These are phyloP conservation scores for Penicillium odoratum DNA, from an alignment of 495 filamentous ascomycete genomes.

Conservation along the genomic window DNA sequence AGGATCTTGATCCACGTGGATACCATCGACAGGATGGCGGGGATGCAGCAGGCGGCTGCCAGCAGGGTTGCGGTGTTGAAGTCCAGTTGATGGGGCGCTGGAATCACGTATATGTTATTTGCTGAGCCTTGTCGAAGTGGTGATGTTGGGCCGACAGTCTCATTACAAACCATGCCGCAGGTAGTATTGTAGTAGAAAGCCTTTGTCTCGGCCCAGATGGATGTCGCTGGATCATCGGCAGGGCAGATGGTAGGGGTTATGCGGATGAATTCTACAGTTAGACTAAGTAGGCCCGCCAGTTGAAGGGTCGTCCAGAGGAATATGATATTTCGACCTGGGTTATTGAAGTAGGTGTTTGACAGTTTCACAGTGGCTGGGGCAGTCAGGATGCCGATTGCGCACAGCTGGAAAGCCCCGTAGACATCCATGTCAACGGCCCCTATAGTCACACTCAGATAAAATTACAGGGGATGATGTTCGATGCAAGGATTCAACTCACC, in stretches of 20 bases:
- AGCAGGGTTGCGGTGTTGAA: conserved; percentile 57
- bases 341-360: conserved; percentile 59
- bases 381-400: conserved; percentile 59
- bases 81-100: conserved; percentile 46
- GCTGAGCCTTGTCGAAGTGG: conserved; percentile 49
- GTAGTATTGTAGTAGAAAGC: conserved; percentile 31
- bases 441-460: conserved; percentile 13
- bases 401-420: conserved; percentile 63
- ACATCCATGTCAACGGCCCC: conserved; percentile 65
- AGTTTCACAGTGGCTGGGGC: conserved; percentile 57
- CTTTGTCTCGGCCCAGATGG: conserved; percentile 23
- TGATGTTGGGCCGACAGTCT: conserved; percentile 41
- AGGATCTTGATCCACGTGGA: conserved; percentile 61
- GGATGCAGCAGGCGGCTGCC: conserved; percentile 59
- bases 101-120: conserved; percentile 58
- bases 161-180: conserved; percentile 41
- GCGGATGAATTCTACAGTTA: conserved; percentile 61
- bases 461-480: not conserved
- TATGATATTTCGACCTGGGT: conserved; percentile 59
- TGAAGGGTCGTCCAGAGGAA: conserved; percentile 60
- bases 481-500: conserved; percentile 36
- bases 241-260: conserved; percentile 37
- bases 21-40: conserved; percentile 55
- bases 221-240: conserved; percentile 38
- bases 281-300: conserved; percentile 55